Percentiles rank a stretch among this genome's conserved stretches.
These are phyloP conservation scores for Lentinus tigrinus DNA, from an alignment of 768 basidiomycete genomes.

Conservation along the genomic window DNA sequence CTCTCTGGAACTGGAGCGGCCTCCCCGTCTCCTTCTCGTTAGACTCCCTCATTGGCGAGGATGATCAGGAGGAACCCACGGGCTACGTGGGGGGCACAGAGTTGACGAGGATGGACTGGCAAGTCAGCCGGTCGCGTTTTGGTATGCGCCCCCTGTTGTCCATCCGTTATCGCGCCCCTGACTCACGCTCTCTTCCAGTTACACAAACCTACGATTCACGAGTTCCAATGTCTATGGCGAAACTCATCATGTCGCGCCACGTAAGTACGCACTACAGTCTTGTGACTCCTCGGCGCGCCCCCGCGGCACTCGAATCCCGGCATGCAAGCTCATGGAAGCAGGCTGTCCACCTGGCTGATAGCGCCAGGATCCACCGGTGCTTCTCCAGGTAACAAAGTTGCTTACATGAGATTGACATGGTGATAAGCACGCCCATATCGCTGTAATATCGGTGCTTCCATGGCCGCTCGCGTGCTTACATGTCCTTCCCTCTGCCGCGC, in stretches of 20 bases:
- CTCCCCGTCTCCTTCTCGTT: constrained; percentile 27
- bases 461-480: neutral
- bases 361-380: neutral
- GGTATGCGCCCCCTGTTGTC: constrained; percentile 14
- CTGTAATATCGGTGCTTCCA: neutral
- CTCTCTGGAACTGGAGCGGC: constrained; percentile 25
- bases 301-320: constrained; percentile 7
- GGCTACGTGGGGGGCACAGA: constrained; percentile 26
- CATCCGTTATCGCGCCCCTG: neutral
- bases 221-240: constrained; percentile 32
- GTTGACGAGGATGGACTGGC: constrained; percentile 28
- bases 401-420: neutral
- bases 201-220: constrained; percentile 21
- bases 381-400: neutral
- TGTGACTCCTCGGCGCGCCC: constrained; percentile 3
- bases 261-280: constrained; percentile 20
- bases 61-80: constrained; percentile 16
- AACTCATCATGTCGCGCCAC: constrained; percentile 33
- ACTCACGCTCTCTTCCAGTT: constrained; percentile 10
- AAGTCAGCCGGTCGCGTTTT: constrained; percentile 16
- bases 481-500: neutral
- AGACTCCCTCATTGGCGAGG: constrained; percentile 26
- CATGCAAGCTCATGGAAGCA: constrained; percentile 5
- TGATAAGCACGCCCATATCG: neutral
- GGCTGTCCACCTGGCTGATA: neutral